Evolutionary conservation across 306 rosid genomes (phyloP), one percentile per base, ranked within the genome.

Genomic region (Quercus variabilis): DNA sequence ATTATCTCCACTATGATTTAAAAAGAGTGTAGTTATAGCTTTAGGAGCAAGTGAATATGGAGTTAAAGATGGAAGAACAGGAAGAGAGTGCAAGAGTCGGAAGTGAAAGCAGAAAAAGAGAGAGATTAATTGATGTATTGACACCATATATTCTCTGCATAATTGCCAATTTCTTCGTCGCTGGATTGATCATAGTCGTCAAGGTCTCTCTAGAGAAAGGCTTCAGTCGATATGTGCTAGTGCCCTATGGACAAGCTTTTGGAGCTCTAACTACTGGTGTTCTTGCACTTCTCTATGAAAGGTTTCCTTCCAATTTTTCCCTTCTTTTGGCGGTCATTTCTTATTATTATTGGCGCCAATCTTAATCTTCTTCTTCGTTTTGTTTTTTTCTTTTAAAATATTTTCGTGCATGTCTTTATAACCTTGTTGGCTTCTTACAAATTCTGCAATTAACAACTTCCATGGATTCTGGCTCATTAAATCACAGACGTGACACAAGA

Each of bases 221-320:
- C 85, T 70, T 76, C 80, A 81, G 68, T 46, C 14, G 18, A 4
- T 81, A 69, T 59, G 69, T 81, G 72, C 84, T 81, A 43, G 76
- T 81, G 38, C 76, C 70, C 74, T 75, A 81, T 46, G 71, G 55
- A 57, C 56, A 81, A 46, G 80, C 71, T 75, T 57, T 75, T 49
- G 76, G 76, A 5, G 49, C 76, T 58, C 56, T 75, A 7, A 12
- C 80, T 30, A 56, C 76, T 28, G 80, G 73, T 58, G 30, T 71
- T 57, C 55, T 58, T 18, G 81, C 81, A 31, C 25, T 81, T 68
- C 30, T 71, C 54, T 71, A 71, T 23, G 74, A 76, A 52, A 76
- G 85, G 85, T 76, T 59, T 31, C 5, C 21, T n/a, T 6, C 14
- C 28, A 26, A 21, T 38, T 21, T 58, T 58, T 5, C 43, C 73